These are phyloP conservation scores for Ochromonas danica DNA, from an alignment of 108 stramenopile species.

Conservation along the genomic window DNA sequence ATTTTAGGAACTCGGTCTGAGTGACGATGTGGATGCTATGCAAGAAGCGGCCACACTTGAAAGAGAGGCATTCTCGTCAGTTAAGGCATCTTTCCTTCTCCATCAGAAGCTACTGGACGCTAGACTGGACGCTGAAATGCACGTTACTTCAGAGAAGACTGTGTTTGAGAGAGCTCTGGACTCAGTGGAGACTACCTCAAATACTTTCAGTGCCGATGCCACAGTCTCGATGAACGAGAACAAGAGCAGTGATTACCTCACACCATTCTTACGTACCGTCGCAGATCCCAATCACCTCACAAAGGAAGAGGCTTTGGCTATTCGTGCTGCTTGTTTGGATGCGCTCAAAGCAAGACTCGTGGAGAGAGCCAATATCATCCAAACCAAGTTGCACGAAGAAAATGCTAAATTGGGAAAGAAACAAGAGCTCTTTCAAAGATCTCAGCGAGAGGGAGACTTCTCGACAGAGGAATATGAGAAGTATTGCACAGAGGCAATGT, in stretches of 20 bases:
- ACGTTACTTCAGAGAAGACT: slow-evolving; percentile 40
- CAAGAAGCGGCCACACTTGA: slow-evolving; percentile 51
- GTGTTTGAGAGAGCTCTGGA: slow-evolving; percentile 57
- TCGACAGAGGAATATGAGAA: slow-evolving; percentile 61
- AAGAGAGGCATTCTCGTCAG: slow-evolving; percentile 50
- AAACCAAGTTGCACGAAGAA: slow-evolving; percentile 63
- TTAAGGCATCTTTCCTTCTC: slow-evolving; percentile 45
- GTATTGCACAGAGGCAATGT: slow-evolving; percentile 63
- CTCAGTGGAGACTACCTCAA: slow-evolving; percentile 37
- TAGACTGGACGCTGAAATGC: slow-evolving; percentile 7
- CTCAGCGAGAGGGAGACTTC: slow-evolving; percentile 55
- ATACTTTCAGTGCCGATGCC: neutral
- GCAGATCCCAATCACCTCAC: slow-evolving; percentile 43
- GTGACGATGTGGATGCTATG: slow-evolving; percentile 37
- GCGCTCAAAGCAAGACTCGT: slow-evolving; percentile 64
- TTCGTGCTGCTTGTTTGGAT: slow-evolving; percentile 60
- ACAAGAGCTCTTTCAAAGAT: slow-evolving; percentile 58
- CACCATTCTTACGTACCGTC: slow-evolving; percentile 64
- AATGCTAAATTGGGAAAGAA: slow-evolving; percentile 55
- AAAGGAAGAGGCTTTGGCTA: slow-evolving; percentile 56
- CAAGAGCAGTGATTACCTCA: slow-evolving; percentile 64
- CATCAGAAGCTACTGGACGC: slow-evolving; percentile 10
- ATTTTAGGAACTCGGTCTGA: neutral
- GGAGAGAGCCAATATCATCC: slow-evolving; percentile 70
- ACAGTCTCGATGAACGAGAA: neutral